phyloP scores from a whole-genome alignment of 345 rosid species.

The Eucalyptus pauciflora region DNA sequence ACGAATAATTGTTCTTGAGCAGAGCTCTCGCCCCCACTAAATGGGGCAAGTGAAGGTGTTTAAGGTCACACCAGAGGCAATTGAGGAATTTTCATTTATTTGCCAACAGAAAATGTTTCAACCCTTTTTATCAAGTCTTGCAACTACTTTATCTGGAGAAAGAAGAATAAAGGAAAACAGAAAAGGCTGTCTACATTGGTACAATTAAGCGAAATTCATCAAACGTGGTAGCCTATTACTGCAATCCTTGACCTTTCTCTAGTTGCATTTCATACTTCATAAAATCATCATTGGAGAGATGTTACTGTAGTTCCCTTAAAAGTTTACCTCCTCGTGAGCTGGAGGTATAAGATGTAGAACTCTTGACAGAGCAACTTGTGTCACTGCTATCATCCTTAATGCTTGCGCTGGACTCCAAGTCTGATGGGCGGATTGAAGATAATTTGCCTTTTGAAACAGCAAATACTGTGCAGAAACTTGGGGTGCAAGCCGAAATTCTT shows the following conservation, averaged over 20 bases:
- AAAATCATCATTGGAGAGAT: not conserved
- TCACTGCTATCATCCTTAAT: constrained; percentile 31
- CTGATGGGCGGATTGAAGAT: constrained; percentile 67
- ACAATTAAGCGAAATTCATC: not conserved
- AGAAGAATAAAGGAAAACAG: not conserved
- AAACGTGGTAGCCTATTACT: not conserved
- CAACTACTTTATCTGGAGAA: not conserved
- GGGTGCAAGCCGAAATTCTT: constrained; percentile 43
- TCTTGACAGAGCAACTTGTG: constrained; percentile 25
- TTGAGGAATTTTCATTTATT: not conserved
- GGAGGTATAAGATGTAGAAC: constrained; percentile 18
- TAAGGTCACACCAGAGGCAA: not conserved
- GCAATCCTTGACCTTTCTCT: not conserved
- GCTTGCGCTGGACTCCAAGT: constrained; percentile 38
- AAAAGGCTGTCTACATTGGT: not conserved
- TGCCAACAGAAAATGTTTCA: not conserved
- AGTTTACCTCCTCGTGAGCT: constrained; percentile 38
- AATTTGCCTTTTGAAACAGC: constrained; percentile 70
- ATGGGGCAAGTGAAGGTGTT: not conserved
- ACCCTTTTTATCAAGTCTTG: not conserved
- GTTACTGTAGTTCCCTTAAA: not conserved
- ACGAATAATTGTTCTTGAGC: not conserved
- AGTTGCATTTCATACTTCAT: not conserved
- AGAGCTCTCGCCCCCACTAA: not conserved
- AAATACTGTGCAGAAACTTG: constrained; percentile 69